phyloP scores from a whole-genome alignment of 345 rosid species.

The Gossypium mustelinum region DNA sequence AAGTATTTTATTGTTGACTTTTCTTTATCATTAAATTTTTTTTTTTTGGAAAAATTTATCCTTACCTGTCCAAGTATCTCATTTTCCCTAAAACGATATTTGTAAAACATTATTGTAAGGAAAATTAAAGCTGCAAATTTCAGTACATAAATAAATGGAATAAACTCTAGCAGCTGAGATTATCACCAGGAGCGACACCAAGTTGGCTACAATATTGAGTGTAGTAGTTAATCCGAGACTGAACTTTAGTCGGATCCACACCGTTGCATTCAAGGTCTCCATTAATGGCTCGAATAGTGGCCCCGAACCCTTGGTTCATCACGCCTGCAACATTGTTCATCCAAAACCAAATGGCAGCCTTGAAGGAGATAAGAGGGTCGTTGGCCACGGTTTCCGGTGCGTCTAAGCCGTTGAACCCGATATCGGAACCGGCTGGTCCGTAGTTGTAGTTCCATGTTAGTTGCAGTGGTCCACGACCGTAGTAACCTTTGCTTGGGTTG shows the following conservation, averaged over 20 bases:
- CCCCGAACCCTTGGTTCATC: conserved; percentile 9
- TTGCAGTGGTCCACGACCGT: conserved; percentile 56
- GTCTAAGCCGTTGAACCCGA: conserved; percentile 30
- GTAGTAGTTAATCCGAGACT: conserved; percentile 34
- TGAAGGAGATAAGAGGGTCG: background rate
- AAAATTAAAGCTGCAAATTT: background rate
- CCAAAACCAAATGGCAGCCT: conserved; percentile 7
- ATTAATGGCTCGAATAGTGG: conserved; percentile 35
- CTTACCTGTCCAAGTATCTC: background rate
- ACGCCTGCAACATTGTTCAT: conserved; percentile 1
- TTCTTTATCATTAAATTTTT: background rate
- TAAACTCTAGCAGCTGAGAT: conserved; percentile 31
- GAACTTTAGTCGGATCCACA: conserved; percentile 27
- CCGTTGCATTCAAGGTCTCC: conserved; percentile 49
- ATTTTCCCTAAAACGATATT: background rate
- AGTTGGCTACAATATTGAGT: conserved; percentile 41
- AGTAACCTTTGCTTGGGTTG: conserved; percentile 35
- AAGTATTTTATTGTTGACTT: background rate
- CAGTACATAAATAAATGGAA: background rate
- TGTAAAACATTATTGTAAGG: background rate
- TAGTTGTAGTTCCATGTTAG: conserved; percentile 58
- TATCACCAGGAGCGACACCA: conserved; percentile 38
- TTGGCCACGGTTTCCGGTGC: conserved; percentile 24
- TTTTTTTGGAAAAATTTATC: background rate
- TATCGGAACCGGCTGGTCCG: conserved; percentile 39